Conservation (phyloP, 192 early-diverging fungal genomes). For the Entomortierella parvispora region DNA sequence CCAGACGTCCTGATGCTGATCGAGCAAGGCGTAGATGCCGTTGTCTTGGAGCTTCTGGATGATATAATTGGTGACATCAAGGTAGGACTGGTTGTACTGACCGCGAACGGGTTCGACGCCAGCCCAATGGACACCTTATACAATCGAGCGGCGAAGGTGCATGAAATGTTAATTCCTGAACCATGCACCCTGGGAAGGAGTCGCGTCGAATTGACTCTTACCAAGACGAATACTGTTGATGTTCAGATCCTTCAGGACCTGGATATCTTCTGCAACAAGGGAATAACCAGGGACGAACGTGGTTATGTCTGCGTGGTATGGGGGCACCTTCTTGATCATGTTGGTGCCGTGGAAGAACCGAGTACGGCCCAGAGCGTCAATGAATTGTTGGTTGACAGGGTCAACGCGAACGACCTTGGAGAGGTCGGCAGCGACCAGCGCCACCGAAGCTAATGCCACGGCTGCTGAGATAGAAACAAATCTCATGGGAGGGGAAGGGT, state of each 20-base stretch:
- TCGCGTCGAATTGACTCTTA: no score
- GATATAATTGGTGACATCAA: slow-evolving; percentile 61
- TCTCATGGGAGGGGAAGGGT: no score
- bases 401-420: slow-evolving; percentile 58
- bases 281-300: slow-evolving; percentile 59
- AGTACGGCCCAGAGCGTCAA: slow-evolving; percentile 59
- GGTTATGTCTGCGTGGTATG: slow-evolving; percentile 54
- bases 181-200: no score
- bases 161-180: no score
- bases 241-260: slow-evolving; percentile 41
- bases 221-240: slow-evolving; percentile 53
- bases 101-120: slow-evolving; percentile 70
- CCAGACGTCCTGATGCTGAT: slow-evolving; percentile 72
- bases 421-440: slow-evolving; percentile 29
- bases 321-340: slow-evolving; percentile 65
- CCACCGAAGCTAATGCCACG: slow-evolving; percentile 5
- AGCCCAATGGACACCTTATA: slow-evolving; percentile 65
- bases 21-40: slow-evolving; percentile 70
- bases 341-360: slow-evolving; percentile 70
- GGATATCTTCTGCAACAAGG: slow-evolving; percentile 55
- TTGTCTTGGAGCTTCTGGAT: slow-evolving; percentile 60
- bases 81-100: slow-evolving; percentile 64
- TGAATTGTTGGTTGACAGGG: slow-evolving; percentile 47
- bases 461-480: slow-evolving; percentile 22
- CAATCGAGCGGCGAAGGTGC: neutral